Evolutionary conservation across 164 flowering plant genomes (phyloP), one percentile per base, ranked within the genome.

Genomic region (Tetracentron sinense): DNA sequence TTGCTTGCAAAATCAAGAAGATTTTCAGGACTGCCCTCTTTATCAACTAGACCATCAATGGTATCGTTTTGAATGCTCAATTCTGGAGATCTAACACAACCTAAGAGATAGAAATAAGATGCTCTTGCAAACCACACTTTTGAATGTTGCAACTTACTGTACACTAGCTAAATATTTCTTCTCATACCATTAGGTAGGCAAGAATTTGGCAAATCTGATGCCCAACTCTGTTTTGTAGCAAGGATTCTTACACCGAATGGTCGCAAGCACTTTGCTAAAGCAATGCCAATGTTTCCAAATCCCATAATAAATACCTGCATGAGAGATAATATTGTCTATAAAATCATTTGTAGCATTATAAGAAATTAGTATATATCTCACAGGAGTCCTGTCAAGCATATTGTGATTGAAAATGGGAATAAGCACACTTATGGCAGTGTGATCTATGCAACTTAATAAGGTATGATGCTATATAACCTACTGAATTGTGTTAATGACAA

Each of bases 161-260:
- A 50, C 47, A n/a, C 28, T 17, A 25, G n/a, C n/a, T n/a, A n/a
- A n/a, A n/a, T n/a, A n/a, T n/a, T n/a, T n/a, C n/a, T n/a, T 42
- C 42, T 19, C 65, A 58, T 76, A 83, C 90, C 90, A 57, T 72
- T 60, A 10, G 70, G 29, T 33, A 60, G 67, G 60, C n/a, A 29
- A 61, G 81, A 68, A 56, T 33, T 61, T 21, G 52, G 66, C 3
- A 57, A 31, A 59, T 61, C 19, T 26, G 75, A 70, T 8, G 70
- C 49, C 98, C 98, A 93, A 62, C 81, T 85, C 60, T 97, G 72
- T 73, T 85, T 93, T 35, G 98, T 85, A 56, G 97, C 98, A 63
- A 90, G 75, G 62, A 93, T 80, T 74, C 75, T 87, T 21, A 93
- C 97, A 66, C 91, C 96, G 76, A 93, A 93, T 25, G 96, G 88